These are phyloP conservation scores for Diplogelasinospora grovesii DNA, from an alignment of 495 filamentous ascomycete species.

Conservation along the genomic window DNA sequence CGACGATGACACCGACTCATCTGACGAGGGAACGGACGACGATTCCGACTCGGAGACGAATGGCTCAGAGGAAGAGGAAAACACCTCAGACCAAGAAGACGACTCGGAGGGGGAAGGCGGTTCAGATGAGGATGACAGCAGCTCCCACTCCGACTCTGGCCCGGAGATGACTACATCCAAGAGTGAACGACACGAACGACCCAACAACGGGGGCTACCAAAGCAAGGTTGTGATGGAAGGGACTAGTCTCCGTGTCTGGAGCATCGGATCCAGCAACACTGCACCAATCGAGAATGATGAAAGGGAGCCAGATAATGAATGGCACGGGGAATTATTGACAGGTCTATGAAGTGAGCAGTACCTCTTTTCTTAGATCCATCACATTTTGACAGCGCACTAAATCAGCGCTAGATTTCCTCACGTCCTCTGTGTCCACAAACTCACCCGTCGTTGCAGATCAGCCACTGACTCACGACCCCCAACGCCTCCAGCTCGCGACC, in stretches of 20 bases:
- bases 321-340: no score
- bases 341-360: no score
- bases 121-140: constrained; percentile 3
- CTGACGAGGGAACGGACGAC: constrained; percentile 1
- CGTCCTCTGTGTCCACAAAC: no score
- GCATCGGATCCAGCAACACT: constrained; percentile 19
- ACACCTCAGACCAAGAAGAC: no score
- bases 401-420: no score
- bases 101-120: background rate
- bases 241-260: constrained; percentile 64
- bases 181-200: no score
- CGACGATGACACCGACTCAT: background rate
- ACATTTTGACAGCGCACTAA: no score
- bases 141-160: constrained; percentile 6
- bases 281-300: background rate
- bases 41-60: constrained; percentile 2
- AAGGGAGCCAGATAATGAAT: background rate
- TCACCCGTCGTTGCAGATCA: no score
- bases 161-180: background rate
- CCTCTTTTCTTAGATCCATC: no score
- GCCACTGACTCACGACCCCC: no score
- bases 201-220: background rate
- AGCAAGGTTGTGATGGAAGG: constrained; percentile 33
- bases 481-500: no score
- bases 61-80: no score